Base-by-base conservation (phyloP, 78 protist species). In the Dictyostelium capitatum region DNA sequence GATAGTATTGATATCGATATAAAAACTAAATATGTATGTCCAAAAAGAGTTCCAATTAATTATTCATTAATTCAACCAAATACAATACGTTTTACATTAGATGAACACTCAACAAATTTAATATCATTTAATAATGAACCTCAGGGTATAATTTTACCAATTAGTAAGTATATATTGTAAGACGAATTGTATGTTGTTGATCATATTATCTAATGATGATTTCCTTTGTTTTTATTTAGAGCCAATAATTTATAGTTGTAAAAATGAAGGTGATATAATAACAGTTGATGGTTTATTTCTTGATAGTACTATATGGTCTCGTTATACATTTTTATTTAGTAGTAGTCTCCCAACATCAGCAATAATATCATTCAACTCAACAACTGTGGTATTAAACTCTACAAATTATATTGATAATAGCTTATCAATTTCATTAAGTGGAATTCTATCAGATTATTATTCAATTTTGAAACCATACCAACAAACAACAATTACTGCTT, bases 21-120 rank as follows among this genome's bases (percentile, higher is more conserved):
- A 19, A 17, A 59, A 59, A 59, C 69, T 59, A 59, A 59, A 59
- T 23, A 59, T 59, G 69, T 59, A 23, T 59, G 69, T 59, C 30
- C 69, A 1, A 19, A 5, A 19, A 59, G 19, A 20, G 20, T 19
- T 23, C 1, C 69, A 59, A 59, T 6, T 19, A 23, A 19, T 5
- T 59, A 59, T 15, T 23, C 43, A 20, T 59, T 59, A 23, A 59
- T 59, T 15, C 69, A 59, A 59, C 69, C 69, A 20, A 59, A 59
- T 59, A 59, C 20, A 6, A 9, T 59, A 59, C 23, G 69, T 23
- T 20, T 59, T 20, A 15, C 30, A 15, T 59, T 59, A 25, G 69
- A 59, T 59, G 9, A 59, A 59, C 7, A 2, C 32, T 69, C 41
- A 37, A 69, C 48, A 37, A 37, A 69, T 69, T 14, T 69, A 69